Conservation (phyloP, 805 yeast species). For the Spencermartinsiella europaea region DNA sequence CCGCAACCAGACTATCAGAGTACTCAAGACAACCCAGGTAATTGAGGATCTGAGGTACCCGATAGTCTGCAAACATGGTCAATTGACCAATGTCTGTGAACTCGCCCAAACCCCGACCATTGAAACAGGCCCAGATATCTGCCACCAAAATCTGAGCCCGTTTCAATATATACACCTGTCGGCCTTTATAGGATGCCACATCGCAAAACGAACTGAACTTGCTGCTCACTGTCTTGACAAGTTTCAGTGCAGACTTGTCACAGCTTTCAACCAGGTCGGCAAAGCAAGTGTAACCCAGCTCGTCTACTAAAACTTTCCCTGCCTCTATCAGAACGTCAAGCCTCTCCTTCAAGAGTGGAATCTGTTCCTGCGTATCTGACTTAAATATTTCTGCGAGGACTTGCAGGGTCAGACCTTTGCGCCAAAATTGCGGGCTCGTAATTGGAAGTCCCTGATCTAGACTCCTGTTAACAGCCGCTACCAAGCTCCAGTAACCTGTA, state of each 20-base stretch:
- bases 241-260: slow-evolving; percentile 29
- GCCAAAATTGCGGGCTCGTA: slow-evolving; percentile 36
- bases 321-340: slow-evolving; percentile 34
- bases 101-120: slow-evolving; percentile 33
- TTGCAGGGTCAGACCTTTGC: slow-evolving; percentile 20
- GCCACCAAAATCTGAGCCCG: slow-evolving; percentile 41
- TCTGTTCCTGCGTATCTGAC: slow-evolving; percentile 28
- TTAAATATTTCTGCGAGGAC: slow-evolving; percentile 28
- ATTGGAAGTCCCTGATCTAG: slow-evolving; percentile 36
- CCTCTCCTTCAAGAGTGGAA: slow-evolving; percentile 35
- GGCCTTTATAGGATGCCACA: slow-evolving; percentile 26
- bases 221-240: slow-evolving; percentile 28
- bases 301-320: slow-evolving; percentile 26
- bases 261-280: slow-evolving; percentile 25
- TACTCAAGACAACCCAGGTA: slow-evolving; percentile 35
- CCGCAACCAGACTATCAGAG: slow-evolving; percentile 23
- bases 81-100: slow-evolving; percentile 36
- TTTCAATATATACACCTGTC: slow-evolving; percentile 32
- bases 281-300: slow-evolving; percentile 17
- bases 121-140: slow-evolving; percentile 42
- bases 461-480: slow-evolving; percentile 40
- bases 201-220: slow-evolving; percentile 35
- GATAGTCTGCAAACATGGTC: slow-evolving; percentile 44
- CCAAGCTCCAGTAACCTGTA: slow-evolving; percentile 44
- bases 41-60: slow-evolving; percentile 41